These are phyloP conservation scores for Aegilops umbellulata DNA, from an alignment of 176 grass and related monocot species.

Conservation along the genomic window DNA sequence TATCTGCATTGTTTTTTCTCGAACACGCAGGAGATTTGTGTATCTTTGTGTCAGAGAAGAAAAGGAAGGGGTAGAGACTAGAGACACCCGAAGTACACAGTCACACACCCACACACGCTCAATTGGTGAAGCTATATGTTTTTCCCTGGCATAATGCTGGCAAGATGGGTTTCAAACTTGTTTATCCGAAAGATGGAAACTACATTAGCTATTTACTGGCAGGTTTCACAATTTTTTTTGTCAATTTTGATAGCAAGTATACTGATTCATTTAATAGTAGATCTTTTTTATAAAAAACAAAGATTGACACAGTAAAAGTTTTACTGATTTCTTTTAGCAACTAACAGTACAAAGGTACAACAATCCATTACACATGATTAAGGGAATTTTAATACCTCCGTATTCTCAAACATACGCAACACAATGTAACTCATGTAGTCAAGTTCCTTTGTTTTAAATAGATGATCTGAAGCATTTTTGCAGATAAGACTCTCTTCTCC, in stretches of 20 bases:
- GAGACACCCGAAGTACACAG: too few species aligned
- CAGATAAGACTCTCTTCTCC: conserved; percentile 91
- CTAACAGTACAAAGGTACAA: not conserved
- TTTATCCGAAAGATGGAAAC: not conserved
- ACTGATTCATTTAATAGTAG: not conserved
- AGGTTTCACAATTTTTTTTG: not conserved
- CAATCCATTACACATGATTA: not conserved
- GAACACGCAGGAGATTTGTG: too few species aligned
- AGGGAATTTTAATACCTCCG: conserved; percentile 53
- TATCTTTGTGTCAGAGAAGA: too few species aligned
- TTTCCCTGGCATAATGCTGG: not conserved
- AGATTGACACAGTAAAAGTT: not conserved
- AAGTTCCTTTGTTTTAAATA: conserved; percentile 84
- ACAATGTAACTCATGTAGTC: conserved; percentile 99
- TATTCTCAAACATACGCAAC: conserved; percentile 95
- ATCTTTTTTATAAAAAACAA: not conserved
- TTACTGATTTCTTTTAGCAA: not conserved
- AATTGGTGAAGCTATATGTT: not conserved
- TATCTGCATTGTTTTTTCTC: not conserved
- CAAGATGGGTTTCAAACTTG: not conserved
- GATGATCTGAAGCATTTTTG: conserved; percentile 46
- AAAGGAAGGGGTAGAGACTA: too few species aligned
- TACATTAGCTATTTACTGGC: not conserved
- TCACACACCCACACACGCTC: not conserved
- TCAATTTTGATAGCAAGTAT: not conserved